A percentile compares a stretch with the other conserved stretches of the same genome.
Conservation (phyloP, 139 green algal genomes). For the Limnomonas spitsbergensis region DNA sequence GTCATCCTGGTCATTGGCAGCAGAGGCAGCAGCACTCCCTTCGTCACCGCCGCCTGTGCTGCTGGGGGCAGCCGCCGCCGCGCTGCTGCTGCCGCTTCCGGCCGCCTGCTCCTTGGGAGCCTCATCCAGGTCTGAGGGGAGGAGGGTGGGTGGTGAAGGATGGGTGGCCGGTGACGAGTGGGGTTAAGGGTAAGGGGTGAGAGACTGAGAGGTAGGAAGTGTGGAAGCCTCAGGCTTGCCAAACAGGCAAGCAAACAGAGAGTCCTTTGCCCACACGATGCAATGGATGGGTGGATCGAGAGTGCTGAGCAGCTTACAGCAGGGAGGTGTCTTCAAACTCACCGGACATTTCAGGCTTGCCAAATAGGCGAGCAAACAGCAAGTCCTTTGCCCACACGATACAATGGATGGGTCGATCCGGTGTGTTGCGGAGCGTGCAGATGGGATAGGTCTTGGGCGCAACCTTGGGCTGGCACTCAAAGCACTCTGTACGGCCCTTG, state of each 20-base stretch:
- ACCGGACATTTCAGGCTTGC: too few relatives aligned
- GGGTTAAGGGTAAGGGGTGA: too few relatives aligned
- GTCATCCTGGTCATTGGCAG: not conserved
- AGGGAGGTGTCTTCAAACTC: conserved; percentile 94
- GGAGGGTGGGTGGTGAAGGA: too few relatives aligned
- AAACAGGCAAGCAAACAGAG: conserved; percentile 92
- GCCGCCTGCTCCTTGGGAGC: too few relatives aligned
- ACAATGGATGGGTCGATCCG: conserved; percentile 96
- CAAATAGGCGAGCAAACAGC: conserved; percentile 91
- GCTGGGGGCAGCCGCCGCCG: too few relatives aligned
- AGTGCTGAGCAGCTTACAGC: conserved; percentile 98
- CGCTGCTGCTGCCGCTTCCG: too few relatives aligned
- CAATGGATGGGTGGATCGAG: conserved; percentile 97
- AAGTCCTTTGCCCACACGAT: conserved; percentile 99
- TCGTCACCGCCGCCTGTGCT: too few relatives aligned
- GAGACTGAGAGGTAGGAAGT: too few relatives aligned
- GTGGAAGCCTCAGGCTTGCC: too few relatives aligned
- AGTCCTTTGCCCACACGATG: conserved; percentile 97
- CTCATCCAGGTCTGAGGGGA: too few relatives aligned
- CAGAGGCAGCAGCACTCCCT: too few relatives aligned
- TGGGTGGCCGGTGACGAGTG: too few relatives aligned
- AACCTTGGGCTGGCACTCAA: conserved; percentile 88
- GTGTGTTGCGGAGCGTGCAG: conserved; percentile 98
- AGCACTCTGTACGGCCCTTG: conserved; percentile 83
- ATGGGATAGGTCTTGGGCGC: conserved; percentile 90